phyloP scores from a whole-genome alignment of 495 filamentous ascomycete genomes.

The Hypoxylon lienhwacheense region DNA sequence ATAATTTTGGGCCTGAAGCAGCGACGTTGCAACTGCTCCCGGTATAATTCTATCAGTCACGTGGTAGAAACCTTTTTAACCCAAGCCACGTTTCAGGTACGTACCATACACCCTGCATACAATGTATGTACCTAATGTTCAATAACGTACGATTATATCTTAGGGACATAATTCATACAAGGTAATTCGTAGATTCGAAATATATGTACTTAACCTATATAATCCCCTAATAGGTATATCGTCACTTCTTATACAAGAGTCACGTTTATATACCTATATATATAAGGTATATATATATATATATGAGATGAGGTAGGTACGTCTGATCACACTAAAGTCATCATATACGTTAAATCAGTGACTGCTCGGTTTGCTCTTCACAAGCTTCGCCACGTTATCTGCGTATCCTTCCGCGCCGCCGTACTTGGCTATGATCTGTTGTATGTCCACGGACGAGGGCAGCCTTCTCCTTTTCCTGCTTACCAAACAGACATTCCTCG shows the following conservation, averaged over 20 bases:
- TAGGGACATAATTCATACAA: too few species aligned
- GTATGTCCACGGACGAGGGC: constrained; percentile 35
- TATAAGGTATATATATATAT: too few species aligned
- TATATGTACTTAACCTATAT: too few species aligned
- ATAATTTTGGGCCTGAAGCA: constrained; percentile 38
- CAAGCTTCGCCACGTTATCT: constrained; percentile 56
- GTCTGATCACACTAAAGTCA: too few species aligned
- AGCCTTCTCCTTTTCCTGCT: constrained; percentile 53
- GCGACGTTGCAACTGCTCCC: constrained; percentile 40
- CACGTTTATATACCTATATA: too few species aligned
- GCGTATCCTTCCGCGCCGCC: constrained; percentile 60
- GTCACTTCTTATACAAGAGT: too few species aligned
- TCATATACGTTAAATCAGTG: too few species aligned
- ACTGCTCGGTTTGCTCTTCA: constrained; percentile 41
- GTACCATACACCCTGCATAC: constrained; percentile 2
- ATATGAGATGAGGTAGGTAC: too few species aligned
- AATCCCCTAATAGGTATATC: too few species aligned
- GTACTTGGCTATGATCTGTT: constrained; percentile 49
- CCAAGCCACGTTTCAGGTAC: constrained; percentile 6
- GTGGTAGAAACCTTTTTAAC: neutral
- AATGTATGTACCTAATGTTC: neutral
- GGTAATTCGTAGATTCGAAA: too few species aligned
- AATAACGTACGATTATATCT: neutral
- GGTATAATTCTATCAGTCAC: constrained; percentile 31
- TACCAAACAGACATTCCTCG: constrained; percentile 78